A percentile compares a stretch with the other conserved stretches of the same genome.
phyloP scores from a whole-genome alignment of 192 early-diverging fungal genomes.

The Geranomyces michiganensis region DNA sequence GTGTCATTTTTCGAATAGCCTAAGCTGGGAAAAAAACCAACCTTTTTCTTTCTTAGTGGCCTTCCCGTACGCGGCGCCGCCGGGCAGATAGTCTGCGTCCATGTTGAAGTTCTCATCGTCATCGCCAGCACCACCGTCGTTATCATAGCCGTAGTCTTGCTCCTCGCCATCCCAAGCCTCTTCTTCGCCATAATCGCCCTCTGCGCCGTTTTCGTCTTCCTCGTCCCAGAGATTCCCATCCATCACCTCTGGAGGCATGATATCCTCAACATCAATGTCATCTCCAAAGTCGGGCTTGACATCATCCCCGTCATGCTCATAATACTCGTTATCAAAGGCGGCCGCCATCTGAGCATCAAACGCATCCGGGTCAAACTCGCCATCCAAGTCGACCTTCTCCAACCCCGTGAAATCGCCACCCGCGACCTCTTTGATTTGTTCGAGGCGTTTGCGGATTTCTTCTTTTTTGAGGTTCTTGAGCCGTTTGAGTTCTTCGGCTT shows the following conservation, averaged over 20 bases:
- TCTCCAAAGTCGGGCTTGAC: conserved; percentile 84
- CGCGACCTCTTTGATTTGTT: conserved; percentile 82
- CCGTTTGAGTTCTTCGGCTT: conserved; percentile 85
- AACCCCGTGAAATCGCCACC: conserved; percentile 65
- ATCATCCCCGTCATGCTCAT: conserved; percentile 39
- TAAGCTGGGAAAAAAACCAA: conserved; percentile 10
- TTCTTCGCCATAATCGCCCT: conserved; percentile 15
- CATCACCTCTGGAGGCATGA: conserved; percentile 45
- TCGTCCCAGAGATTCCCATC: conserved; percentile 37
- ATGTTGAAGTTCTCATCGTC: conserved; percentile 82
- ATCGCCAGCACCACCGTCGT: conserved; percentile 15
- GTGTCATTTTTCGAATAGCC: background rate
- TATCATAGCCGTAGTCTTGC: conserved; percentile 35
- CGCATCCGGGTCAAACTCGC: conserved; percentile 88
- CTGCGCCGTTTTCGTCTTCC: conserved; percentile 37
- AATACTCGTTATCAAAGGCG: conserved; percentile 77
- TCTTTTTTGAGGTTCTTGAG: conserved; percentile 90
- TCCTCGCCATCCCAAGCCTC: conserved; percentile 45
- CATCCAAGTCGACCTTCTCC: conserved; percentile 80
- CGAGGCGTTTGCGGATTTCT: conserved; percentile 79
- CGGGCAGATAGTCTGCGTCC: conserved; percentile 89
- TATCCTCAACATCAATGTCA: conserved; percentile 76
- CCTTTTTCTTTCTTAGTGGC: conserved; percentile 29
- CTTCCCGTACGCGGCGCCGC: conserved; percentile 60
- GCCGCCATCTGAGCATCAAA: conserved; percentile 85